These are phyloP conservation scores for Anthracocystis walkeri DNA, from an alignment of 1,284 basidiomycete genomes.

Conservation along the genomic window DNA sequence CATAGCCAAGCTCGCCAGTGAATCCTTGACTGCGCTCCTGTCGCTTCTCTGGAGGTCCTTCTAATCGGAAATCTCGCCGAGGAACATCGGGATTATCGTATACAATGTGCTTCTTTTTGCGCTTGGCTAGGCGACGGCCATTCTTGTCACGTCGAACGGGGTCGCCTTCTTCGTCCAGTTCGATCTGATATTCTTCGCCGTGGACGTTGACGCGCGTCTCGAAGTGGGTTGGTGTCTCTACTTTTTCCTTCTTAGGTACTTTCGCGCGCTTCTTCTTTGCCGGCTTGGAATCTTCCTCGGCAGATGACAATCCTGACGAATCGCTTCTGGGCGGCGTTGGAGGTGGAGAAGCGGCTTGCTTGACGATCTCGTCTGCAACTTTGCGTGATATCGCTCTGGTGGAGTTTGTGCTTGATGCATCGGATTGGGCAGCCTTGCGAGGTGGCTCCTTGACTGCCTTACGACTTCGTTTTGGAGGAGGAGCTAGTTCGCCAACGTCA, in stretches of 20 bases:
- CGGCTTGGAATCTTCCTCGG: conserved; percentile 16
- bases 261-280: conserved; percentile 28
- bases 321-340: conserved; percentile 29
- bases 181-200: conserved; percentile 47
- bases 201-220: conserved; percentile 45
- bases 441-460: conserved; percentile 18
- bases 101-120: conserved; percentile 74
- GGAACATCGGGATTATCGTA: conserved; percentile 77
- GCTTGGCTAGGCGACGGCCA: conserved; percentile 71
- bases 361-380: conserved; percentile 23
- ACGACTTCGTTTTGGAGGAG: conserved; percentile 11
- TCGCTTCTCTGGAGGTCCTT: conserved; percentile 45
- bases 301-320: conserved; percentile 18
- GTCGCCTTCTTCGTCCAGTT: conserved; percentile 56
- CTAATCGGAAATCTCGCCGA: conserved; percentile 53
- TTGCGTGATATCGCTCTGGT: conserved; percentile 23
- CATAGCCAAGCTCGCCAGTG: conserved; percentile 74
- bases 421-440: background rate
- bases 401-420: background rate
- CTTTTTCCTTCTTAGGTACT: conserved; percentile 36
- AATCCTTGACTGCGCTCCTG: conserved; percentile 50
- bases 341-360: conserved; percentile 17
- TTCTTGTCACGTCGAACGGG: conserved; percentile 69
- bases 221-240: conserved; percentile 36
- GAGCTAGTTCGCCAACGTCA: conserved; percentile 9